phyloP scores from a whole-genome alignment of 108 stramenopile genomes.

The Nitzschia inconspicua region DNA sequence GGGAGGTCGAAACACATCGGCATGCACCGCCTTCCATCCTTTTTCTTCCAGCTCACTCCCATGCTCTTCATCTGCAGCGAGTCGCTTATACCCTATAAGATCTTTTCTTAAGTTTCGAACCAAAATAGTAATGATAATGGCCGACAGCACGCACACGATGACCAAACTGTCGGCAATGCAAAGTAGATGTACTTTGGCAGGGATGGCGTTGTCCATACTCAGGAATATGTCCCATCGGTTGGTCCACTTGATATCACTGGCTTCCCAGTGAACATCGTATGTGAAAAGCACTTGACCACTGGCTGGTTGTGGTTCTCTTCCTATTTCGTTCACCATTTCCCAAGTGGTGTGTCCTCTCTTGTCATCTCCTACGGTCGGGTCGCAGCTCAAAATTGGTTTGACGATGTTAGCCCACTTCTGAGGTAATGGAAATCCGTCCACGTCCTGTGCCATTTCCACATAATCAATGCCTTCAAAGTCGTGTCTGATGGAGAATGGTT shows the following conservation, averaged over 20 bases:
- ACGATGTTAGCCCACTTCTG: constrained; percentile 39
- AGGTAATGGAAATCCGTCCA: constrained; percentile 9
- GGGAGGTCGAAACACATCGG: constrained; percentile 89
- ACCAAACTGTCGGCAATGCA: constrained; percentile 75
- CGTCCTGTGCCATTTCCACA: constrained; percentile 1
- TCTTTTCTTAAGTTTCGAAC: constrained; percentile 48
- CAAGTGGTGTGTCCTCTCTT: constrained; percentile 41
- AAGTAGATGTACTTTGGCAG: constrained; percentile 82
- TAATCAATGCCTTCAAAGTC: constrained; percentile 45
- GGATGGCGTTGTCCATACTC: constrained; percentile 75
- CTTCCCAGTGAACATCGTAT: constrained; percentile 90
- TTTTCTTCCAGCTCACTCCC: constrained; percentile 85
- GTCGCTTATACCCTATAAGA: constrained; percentile 48
- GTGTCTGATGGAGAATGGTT: constrained; percentile 89
- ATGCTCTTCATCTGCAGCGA: constrained; percentile 79
- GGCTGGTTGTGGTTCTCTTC: constrained; percentile 52
- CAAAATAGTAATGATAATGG: constrained; percentile 44
- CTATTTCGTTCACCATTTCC: constrained; percentile 49
- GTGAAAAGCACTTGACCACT: constrained; percentile 76
- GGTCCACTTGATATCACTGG: constrained; percentile 75
- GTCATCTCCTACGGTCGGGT: constrained; percentile 5
- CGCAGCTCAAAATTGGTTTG: constrained; percentile 55
- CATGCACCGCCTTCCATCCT: constrained; percentile 93
- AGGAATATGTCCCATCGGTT: constrained; percentile 93
- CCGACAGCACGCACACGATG: constrained; percentile 81